Conservation (phyloP, 495 filamentous ascomycete species). For the Xylaria palmicola region DNA sequence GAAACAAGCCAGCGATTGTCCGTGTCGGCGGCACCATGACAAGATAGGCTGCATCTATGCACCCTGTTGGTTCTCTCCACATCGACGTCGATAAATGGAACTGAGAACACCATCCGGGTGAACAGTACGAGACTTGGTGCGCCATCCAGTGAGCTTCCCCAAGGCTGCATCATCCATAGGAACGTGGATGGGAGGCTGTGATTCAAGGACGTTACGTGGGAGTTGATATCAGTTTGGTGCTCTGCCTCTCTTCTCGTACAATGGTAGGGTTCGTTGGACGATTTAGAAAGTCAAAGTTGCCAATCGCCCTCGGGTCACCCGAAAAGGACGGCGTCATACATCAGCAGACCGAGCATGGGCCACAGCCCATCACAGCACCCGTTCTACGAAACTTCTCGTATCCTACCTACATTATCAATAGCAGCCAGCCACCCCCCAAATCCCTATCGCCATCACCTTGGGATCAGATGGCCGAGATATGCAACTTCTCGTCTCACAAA, state of each 20-base stretch:
- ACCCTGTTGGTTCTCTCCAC: background rate
- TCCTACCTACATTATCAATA: slow-evolving; percentile 21
- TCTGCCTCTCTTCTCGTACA: slow-evolving; percentile 10
- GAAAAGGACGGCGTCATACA: slow-evolving; percentile 12
- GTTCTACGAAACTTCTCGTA: slow-evolving; percentile 34
- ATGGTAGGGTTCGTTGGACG: slow-evolving; percentile 32
- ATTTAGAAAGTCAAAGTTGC: slow-evolving; percentile 27
- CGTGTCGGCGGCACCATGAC: background rate
- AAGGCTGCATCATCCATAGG: background rate
- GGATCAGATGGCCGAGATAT: slow-evolving; percentile 31
- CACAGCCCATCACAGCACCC: slow-evolving; percentile 16
- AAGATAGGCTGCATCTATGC: background rate
- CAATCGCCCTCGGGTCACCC: slow-evolving; percentile 17
- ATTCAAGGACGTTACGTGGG: background rate
- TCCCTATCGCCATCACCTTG: slow-evolving; percentile 21
- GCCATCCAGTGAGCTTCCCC: background rate
- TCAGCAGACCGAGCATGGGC: slow-evolving; percentile 2
- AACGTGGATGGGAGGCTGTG: background rate
- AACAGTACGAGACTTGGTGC: background rate
- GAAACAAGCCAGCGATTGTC: background rate
- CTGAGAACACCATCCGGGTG: background rate
- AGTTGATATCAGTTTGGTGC: background rate
- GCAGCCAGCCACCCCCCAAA: background rate
- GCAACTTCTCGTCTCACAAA: slow-evolving; percentile 23
- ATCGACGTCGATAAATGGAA: background rate